phyloP scores from a whole-genome alignment of 768 basidiomycete species.

The Boletus pseudo-olivaceus region DNA sequence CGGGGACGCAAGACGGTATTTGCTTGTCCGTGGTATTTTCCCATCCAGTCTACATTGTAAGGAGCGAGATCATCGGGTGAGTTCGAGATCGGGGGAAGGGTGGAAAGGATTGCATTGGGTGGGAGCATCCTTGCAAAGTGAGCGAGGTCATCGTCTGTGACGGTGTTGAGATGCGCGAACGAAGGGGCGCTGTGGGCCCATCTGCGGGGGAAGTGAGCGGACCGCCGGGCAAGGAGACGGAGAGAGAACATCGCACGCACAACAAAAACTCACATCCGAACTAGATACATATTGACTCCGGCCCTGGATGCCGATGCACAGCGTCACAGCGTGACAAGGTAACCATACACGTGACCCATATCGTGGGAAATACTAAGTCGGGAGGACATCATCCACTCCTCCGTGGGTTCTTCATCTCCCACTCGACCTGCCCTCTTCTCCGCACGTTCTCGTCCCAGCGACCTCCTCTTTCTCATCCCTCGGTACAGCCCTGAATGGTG shows the following conservation, averaged over 20 bases:
- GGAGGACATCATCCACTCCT: background rate
- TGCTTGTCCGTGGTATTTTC: conserved; percentile 83
- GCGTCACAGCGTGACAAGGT: background rate
- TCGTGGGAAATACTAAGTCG: conserved; percentile 13
- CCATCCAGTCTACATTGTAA: conserved; percentile 96
- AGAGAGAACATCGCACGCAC: conserved; percentile 2
- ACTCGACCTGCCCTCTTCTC: background rate
- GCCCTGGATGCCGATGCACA: background rate
- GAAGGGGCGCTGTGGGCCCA: conserved; percentile 22
- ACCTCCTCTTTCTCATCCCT: background rate
- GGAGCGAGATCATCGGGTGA: conserved; percentile 63
- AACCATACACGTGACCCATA: conserved; percentile 7
- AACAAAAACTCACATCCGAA: background rate
- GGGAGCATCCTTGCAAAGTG: conserved; percentile 69
- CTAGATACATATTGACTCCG: background rate
- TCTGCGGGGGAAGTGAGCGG: conserved; percentile 1
- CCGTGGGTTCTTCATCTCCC: conserved; percentile 5
- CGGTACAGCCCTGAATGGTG: background rate
- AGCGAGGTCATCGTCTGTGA: conserved; percentile 56
- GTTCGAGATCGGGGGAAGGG: conserved; percentile 47
- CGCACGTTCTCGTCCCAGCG: background rate
- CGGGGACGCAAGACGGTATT: conserved; percentile 88
- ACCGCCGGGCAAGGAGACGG: background rate
- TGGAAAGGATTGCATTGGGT: conserved; percentile 62
- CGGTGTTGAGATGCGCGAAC: conserved; percentile 40